These are phyloP conservation scores for Cochlearia excelsa DNA, from an alignment of 345 rosid species.

Conservation along the genomic window DNA sequence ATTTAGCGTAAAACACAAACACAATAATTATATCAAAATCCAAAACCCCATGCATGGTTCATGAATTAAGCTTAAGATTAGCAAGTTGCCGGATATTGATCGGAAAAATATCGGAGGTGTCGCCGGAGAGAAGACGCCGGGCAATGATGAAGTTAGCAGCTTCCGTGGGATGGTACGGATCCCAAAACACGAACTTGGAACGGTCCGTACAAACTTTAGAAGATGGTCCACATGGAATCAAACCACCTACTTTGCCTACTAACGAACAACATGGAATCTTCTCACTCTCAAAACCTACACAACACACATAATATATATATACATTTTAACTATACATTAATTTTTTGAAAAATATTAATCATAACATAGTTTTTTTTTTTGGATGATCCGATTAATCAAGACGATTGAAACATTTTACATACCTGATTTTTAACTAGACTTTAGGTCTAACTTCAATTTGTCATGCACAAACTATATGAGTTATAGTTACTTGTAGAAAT, in stretches of 20 bases:
- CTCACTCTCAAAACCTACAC: constrained; percentile 58
- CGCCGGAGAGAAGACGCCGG: constrained; percentile 35
- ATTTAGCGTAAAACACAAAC: neutral
- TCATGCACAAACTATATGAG: too few species aligned
- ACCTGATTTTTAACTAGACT: too few species aligned
- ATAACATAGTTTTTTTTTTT: too few species aligned
- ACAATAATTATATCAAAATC: too few species aligned
- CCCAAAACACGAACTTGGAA: constrained; percentile 42
- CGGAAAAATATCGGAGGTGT: constrained; percentile 36
- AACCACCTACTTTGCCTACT: constrained; percentile 55
- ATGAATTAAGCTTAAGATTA: constrained; percentile 10
- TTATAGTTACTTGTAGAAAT: too few species aligned
- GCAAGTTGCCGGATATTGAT: constrained; percentile 41
- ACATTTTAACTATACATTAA: neutral
- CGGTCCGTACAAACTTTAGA: constrained; percentile 37
- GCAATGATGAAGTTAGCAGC: constrained; percentile 34
- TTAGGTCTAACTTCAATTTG: too few species aligned
- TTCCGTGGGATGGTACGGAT: constrained; percentile 42
- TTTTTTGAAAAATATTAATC: too few species aligned
- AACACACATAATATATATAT: too few species aligned
- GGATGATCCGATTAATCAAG: too few species aligned
- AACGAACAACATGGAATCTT: constrained; percentile 52
- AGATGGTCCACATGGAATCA: constrained; percentile 45
- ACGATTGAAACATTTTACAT: too few species aligned
- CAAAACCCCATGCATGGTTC: neutral